A percentile compares a stretch with the other conserved stretches of the same genome.
Conservation (phyloP, 2,329 filamentous ascomycete species). For the Botryotinia narcissicola region DNA sequence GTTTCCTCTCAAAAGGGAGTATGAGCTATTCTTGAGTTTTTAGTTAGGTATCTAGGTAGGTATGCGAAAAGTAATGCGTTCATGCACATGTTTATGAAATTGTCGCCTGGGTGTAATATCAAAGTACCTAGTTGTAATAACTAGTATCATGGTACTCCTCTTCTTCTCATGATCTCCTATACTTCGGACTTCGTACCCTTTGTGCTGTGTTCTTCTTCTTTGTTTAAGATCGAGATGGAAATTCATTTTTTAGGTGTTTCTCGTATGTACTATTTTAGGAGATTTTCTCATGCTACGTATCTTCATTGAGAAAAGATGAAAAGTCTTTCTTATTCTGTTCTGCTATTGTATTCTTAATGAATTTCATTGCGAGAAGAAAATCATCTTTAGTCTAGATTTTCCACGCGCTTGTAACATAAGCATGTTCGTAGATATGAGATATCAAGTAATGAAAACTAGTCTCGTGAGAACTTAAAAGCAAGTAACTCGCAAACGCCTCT, state of each 20-base stretch:
- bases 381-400: fast-evolving
- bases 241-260: neutral
- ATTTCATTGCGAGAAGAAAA: neutral
- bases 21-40: no score
- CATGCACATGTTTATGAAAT: neutral
- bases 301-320: no score
- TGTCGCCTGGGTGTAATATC: fast-evolving
- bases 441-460: neutral
- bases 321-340: neutral
- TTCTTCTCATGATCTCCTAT: neutral
- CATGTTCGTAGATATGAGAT: neutral
- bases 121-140: no score
- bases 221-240: no score
- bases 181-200: no score
- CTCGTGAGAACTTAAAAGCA: neutral
- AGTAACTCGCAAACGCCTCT: no score
- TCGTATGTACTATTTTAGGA: neutral
- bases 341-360: neutral
- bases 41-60: no score
- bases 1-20: neutral
- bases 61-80: no score
- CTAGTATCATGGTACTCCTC: no score
- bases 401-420: neutral
- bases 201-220: no score
- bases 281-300: no score